Evolutionary conservation across 2,329 filamentous ascomycete genomes (phyloP), one percentile per base, ranked within the genome.

Genomic region (Ascochyta viciae-villosae): DNA sequence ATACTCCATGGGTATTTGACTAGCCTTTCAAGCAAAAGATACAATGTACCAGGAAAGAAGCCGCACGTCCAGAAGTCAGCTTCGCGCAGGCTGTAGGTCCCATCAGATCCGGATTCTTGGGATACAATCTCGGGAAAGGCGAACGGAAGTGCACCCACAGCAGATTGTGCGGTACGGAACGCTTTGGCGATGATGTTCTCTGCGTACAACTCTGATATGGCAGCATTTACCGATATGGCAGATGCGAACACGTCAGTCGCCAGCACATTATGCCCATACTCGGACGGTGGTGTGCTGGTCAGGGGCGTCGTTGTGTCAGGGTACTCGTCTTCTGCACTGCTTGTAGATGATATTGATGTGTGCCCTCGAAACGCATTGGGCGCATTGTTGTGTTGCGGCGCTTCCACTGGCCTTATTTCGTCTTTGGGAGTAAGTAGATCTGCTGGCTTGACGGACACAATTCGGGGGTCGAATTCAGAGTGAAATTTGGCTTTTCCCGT

Each of bases 11-110:
- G 50, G 40, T 71, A 72, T 37, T 65, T 71, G 34, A 72, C 61
- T 39, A 68, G 44, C 10, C 77, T 54, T 52, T 78, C 72, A 5
- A 80, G 65, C 0, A 82, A 67, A 1, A 76, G 65, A 50, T 81
- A 80, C 2, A 82, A 57, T 3, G 71, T 74, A 0, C 80, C 80
- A 0, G 79, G 80, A 50, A 82, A 82, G 70, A 82, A 82, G 0
- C 80, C 80, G 2, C 76, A 80, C 0, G 79, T 82, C 80, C 80
- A 82, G 52, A 81, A 81, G 9, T 77, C 71, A 0, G 74, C 65
- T 26, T 74, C 68, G 12, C 77, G 68, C 50, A 80, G 76, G 16
- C 77, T 71, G 53, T 81, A 82, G 13, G 61, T 65, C 9, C 62
- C 63, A 45, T 60, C 54, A 23, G 52, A 37, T 6, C 34, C 50